Evolutionary conservation across 169 alveolate genomes (phyloP).

Genomic region (Theileria annulata): DNA sequence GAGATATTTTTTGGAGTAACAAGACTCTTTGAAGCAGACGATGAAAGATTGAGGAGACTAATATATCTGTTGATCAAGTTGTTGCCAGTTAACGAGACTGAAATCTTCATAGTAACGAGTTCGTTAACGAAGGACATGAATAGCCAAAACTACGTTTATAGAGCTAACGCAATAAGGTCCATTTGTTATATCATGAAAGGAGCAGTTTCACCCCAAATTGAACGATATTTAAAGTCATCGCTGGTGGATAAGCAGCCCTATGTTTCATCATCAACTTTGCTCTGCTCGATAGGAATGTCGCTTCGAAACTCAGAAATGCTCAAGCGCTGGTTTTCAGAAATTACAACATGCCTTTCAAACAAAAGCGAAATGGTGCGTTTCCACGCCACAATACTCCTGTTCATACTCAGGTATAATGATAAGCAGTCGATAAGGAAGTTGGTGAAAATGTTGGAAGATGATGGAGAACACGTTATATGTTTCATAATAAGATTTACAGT

Average conservation of each 20-base stretch:
- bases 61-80: slow-evolving; percentile 89
- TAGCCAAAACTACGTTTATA: slow-evolving; percentile 88
- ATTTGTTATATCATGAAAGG: slow-evolving; percentile 92
- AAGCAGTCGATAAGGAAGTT: slow-evolving; percentile 62
- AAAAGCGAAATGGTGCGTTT: slow-evolving; percentile 89
- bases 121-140: slow-evolving; percentile 94
- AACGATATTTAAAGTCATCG: slow-evolving; percentile 90
- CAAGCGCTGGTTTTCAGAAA: slow-evolving; percentile 85
- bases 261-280: slow-evolving; percentile 91
- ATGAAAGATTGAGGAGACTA: slow-evolving; percentile 88
- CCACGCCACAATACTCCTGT: slow-evolving; percentile 93
- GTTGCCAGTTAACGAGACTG: slow-evolving; percentile 88
- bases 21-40: slow-evolving; percentile 89
- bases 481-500: slow-evolving; percentile 48
- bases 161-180: slow-evolving; percentile 95
- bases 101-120: slow-evolving; percentile 92
- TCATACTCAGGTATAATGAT: slow-evolving; percentile 86
- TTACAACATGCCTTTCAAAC: slow-evolving; percentile 84
- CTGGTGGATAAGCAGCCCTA: slow-evolving; percentile 90
- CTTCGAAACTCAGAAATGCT: slow-evolving; percentile 88
- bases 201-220: slow-evolving; percentile 91
- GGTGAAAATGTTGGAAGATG: slow-evolving; percentile 31
- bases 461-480: slow-evolving; percentile 52
- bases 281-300: slow-evolving; percentile 88
- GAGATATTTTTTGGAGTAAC: slow-evolving; percentile 93